These are phyloP conservation scores for Metschnikowia corniflorae DNA, from an alignment of 805 yeast genomes.

Conservation along the genomic window DNA sequence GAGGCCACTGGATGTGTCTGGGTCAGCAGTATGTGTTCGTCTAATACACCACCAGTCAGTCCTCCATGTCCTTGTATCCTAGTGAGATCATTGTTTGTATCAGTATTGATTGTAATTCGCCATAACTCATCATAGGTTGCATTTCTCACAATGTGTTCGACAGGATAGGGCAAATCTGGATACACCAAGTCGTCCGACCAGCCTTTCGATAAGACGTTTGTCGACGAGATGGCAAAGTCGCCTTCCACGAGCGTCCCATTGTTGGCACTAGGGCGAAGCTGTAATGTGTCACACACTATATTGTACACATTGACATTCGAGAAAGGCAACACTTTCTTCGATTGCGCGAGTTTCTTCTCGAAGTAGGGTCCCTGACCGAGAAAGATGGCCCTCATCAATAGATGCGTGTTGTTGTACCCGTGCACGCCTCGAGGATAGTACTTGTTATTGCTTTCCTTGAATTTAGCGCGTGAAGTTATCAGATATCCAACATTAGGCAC, in stretches of 20 bases:
- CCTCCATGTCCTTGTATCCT: too few relatives aligned
- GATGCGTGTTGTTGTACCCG: constrained; percentile 76
- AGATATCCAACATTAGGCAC: constrained; percentile 82
- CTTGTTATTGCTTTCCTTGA: constrained; percentile 45
- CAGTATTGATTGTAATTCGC: constrained; percentile 14
- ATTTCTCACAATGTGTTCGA: constrained; percentile 41
- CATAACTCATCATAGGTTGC: constrained; percentile 52
- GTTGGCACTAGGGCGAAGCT: constrained; percentile 48
- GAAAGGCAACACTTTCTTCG: constrained; percentile 54
- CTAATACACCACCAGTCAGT: not conserved
- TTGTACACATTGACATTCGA: constrained; percentile 70
- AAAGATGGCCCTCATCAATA: constrained; percentile 81
- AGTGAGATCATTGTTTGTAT: not conserved
- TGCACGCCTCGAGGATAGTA: constrained; percentile 75
- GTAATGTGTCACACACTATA: constrained; percentile 64
- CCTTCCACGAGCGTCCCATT: constrained; percentile 46
- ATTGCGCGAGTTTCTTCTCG: constrained; percentile 25
- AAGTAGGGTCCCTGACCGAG: constrained; percentile 82
- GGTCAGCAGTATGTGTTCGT: not conserved
- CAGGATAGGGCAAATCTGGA: constrained; percentile 48
- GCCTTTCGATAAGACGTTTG: constrained; percentile 30
- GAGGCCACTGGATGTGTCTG: not conserved
- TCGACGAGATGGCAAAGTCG: constrained; percentile 19
- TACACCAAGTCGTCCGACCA: constrained; percentile 49
- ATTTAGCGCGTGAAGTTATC: constrained; percentile 56